These are phyloP conservation scores for Blattamonas nauphoetae DNA, from an alignment of 78 protist genomes.

Conservation along the genomic window DNA sequence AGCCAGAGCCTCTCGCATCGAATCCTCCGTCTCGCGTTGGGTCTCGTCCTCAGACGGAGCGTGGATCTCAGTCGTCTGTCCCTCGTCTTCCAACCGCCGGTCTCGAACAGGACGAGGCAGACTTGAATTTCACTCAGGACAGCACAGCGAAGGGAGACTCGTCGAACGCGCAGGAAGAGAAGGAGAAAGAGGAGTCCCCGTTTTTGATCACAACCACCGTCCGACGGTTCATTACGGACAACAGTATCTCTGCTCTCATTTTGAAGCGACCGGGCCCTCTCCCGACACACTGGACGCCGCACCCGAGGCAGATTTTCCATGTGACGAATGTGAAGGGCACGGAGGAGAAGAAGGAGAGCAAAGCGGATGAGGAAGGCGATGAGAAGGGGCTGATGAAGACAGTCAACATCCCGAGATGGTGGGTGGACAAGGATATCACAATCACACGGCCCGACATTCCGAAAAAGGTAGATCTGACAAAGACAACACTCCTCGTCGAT, in stretches of 20 bases:
- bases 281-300: not conserved
- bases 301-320: not conserved
- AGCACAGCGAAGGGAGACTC: too few species aligned
- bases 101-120: too few species aligned
- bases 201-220: not conserved
- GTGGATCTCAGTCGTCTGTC: too few species aligned
- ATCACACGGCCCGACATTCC: not conserved
- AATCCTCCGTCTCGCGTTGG: too few species aligned
- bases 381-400: not conserved
- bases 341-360: not conserved
- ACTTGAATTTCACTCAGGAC: too few species aligned
- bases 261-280: not conserved
- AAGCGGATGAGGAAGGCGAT: not conserved
- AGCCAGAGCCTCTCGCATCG: too few species aligned
- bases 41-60: too few species aligned
- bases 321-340: not conserved
- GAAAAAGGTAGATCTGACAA: not conserved
- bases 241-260: not conserved
- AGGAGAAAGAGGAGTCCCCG: too few species aligned
- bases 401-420: not conserved
- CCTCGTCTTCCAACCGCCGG: too few species aligned
- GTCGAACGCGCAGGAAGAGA: too few species aligned
- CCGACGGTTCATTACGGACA: not conserved
- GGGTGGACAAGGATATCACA: not conserved
- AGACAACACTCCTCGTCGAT: not conserved